A percentile compares a stretch with the other conserved stretches of the same genome.
Conservation (phyloP, 2,329 filamentous ascomycete genomes). For the Penicillium sp. region DNA sequence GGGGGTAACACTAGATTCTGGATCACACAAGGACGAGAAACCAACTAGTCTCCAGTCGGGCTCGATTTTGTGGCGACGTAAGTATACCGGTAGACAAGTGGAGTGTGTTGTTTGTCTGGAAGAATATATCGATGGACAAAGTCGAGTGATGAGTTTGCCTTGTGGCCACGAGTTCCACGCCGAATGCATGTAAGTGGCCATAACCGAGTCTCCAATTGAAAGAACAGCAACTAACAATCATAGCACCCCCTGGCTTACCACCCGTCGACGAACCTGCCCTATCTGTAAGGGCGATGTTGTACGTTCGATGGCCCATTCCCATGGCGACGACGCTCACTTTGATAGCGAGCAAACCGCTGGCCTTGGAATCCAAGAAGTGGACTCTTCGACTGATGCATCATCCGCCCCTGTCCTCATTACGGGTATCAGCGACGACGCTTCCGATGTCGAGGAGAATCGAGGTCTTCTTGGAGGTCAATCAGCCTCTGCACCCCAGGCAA, state of each 20-base stretch:
- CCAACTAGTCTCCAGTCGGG: conserved; percentile 24
- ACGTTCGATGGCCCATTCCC: conserved; percentile 53
- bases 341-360: conserved; percentile 45
- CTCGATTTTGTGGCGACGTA: conserved; percentile 49
- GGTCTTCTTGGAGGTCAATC: conserved; percentile 36
- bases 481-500: conserved; percentile 35
- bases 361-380: conserved; percentile 46
- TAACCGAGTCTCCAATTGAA: neutral
- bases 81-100: conserved; percentile 66
- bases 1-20: conserved; percentile 26
- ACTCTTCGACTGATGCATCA: conserved; percentile 49
- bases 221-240: conserved; percentile 18
- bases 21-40: conserved; percentile 48
- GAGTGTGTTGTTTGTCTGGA: conserved; percentile 97
- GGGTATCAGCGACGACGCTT: conserved; percentile 32
- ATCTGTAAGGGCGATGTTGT: conserved; percentile 99
- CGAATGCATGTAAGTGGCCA: conserved; percentile 86
- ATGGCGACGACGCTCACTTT: conserved; percentile 18
- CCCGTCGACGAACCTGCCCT: conserved; percentile 90
- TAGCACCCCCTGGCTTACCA: conserved; percentile 91
- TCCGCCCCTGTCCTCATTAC: conserved; percentile 53
- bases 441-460: conserved; percentile 46
- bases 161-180: conserved; percentile 98
- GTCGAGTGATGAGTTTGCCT: conserved; percentile 92
- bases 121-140: conserved; percentile 93